These are phyloP conservation scores for Fusarium neocosmosporiellum DNA, from an alignment of 2,329 filamentous ascomycete genomes.

Conservation along the genomic window DNA sequence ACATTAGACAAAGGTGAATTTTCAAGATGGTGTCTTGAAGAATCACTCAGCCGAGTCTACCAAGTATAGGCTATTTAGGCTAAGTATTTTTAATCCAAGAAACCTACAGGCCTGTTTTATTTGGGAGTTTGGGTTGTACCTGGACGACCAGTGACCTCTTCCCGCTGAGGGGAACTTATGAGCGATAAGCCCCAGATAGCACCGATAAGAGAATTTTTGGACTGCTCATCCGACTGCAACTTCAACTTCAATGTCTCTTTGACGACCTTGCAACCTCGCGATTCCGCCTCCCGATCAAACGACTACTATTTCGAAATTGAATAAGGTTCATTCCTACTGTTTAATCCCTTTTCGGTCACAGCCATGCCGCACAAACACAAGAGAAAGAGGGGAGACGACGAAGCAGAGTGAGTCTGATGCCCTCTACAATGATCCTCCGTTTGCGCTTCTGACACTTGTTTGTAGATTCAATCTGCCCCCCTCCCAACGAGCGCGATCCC, in stretches of 20 bases:
- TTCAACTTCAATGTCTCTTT: conserved; percentile 1
- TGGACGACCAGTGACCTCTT: not conserved
- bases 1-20: not conserved
- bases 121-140: not conserved
- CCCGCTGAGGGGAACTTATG: not conserved
- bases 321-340: not conserved
- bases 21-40: not conserved
- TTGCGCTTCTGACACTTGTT: conserved; percentile 26
- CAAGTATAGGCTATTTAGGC: not conserved
- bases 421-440: not conserved
- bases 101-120: not conserved
- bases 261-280: not conserved
- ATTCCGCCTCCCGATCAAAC: not conserved
- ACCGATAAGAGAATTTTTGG: conserved; percentile 44
- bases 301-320: not conserved
- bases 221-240: conserved; percentile 7
- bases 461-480: conserved; percentile 63
- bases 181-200: conserved; percentile 18
- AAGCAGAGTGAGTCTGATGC: conserved; percentile 32
- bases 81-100: not conserved
- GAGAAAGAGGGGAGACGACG: conserved; percentile 66
- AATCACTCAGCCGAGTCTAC: conserved; percentile 1
- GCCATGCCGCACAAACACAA: conserved; percentile 91
- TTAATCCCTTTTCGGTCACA: not conserved
- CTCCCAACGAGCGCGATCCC: conserved; percentile 60